Base-by-base conservation (phyloP, 2,329 filamentous ascomycete species). In the Trichoderma hamatum region DNA sequence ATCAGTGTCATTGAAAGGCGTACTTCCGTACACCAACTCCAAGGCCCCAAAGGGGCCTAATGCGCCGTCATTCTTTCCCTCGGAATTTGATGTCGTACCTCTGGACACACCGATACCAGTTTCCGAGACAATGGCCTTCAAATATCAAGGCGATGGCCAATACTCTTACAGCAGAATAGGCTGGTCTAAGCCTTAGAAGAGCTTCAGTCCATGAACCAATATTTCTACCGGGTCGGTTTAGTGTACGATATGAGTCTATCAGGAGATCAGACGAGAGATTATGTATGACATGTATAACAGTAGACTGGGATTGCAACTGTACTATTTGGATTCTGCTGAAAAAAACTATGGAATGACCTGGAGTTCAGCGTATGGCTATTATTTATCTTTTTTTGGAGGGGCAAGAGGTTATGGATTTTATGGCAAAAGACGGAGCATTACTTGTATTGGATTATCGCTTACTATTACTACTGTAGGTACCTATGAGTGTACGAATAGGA, bases 11-110 rank as follows among this genome's bases (percentile, higher is more conserved):
- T 67, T 78, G 39, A 75, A 76, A 67, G 73, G 71, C 36, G 75
- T 79, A 21, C 72, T 80, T n/a, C 80, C 80, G n/a, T 82, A 82
- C 69, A 72, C 73, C n/a, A 5, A n/a, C 1, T 9, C 2, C 16
- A 43, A 43, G 1, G 6, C 39, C 39, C 39, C 46, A 10, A 24
- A 49, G n/a, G 46, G 11, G 19, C 21, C 3, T 21, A 49, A 5
- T 13, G 39, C 39, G 19, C 39, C 46, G 6, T 49, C 46, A 43
- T 43, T 10, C 2, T 24, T 49, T 14, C 46, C n/a, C 28, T 75
- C 79, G 3, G 72, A 79, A 13, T 74, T 79, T 5, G 70, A 78
- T 36, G 72, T 79, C 24, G 71, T 78, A 34, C 77, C 77, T 1
- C 77, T 80, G 73, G 76, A 78, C 3, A 78, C 79, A 70, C 77